Percentiles rank a stretch among this genome's conserved stretches.
phyloP scores from a whole-genome alignment of 169 alveolate species.

The Toxoplasma gondii region DNA sequence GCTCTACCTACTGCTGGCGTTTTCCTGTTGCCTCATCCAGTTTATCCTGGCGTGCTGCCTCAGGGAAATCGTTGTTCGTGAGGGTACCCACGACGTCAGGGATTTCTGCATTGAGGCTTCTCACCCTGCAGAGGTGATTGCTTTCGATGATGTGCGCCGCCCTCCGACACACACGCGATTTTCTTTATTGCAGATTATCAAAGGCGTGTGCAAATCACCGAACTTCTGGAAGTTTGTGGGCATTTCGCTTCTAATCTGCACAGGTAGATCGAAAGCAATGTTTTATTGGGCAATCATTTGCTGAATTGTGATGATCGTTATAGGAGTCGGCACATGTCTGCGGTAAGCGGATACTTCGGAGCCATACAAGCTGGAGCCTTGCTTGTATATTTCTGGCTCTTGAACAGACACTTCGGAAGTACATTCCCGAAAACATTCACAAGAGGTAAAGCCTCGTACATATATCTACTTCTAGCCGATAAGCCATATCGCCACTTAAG shows the following conservation, averaged over 20 bases:
- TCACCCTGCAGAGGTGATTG: conserved; percentile 9
- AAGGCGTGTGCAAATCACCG: neutral
- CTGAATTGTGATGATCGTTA: neutral
- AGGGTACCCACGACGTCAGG: conserved; percentile 1
- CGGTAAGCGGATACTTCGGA: neutral
- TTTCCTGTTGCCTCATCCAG: conserved; percentile 32
- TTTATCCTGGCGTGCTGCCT: neutral
- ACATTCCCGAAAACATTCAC: conserved; percentile 63
- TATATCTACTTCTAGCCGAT: neutral
- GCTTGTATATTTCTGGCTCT: too few species aligned
- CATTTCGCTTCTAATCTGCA: conserved; percentile 29
- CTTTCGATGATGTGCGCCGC: too few species aligned
- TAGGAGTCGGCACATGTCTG: conserved; percentile 49
- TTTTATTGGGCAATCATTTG: neutral
- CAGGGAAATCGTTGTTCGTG: conserved; percentile 25
- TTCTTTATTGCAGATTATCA: neutral
- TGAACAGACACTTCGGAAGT: conserved; percentile 61
- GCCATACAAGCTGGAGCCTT: too few species aligned
- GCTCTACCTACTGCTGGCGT: conserved; percentile 50
- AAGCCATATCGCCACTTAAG: neutral
- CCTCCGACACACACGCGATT: neutral
- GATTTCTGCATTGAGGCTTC: conserved; percentile 6
- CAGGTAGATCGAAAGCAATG: neutral
- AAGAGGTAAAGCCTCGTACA: neutral
- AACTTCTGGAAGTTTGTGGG: conserved; percentile 22